These are phyloP conservation scores for Ampelomyces quisqualis DNA, from an alignment of 2,329 filamentous ascomycete genomes.

Conservation along the genomic window DNA sequence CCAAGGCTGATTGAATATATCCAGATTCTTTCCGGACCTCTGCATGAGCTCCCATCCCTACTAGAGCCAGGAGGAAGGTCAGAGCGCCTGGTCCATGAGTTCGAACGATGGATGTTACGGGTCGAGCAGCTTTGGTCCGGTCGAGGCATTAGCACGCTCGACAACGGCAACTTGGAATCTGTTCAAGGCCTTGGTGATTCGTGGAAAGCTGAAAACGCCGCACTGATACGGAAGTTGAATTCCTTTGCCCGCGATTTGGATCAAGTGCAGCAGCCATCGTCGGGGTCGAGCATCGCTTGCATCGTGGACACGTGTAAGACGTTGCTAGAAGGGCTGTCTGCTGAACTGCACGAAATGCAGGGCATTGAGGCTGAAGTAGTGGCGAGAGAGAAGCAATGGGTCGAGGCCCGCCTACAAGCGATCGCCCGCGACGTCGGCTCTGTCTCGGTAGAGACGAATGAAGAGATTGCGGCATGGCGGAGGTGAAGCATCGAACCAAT, in stretches of 20 bases:
- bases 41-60: conserved; percentile 41
- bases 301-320: conserved; percentile 34
- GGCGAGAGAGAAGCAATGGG: conserved; percentile 38
- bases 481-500: neutral
- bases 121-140: conserved; percentile 33
- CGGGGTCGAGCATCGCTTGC: conserved; percentile 37
- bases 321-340: conserved; percentile 34
- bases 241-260: conserved; percentile 35
- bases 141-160: conserved; percentile 13
- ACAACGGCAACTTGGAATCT: conserved; percentile 14
- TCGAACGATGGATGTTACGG: conserved; percentile 35
- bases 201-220: conserved; percentile 40
- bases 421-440: neutral
- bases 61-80: conserved; percentile 38
- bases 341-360: conserved; percentile 40
- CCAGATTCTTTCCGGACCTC: conserved; percentile 37
- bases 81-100: conserved; percentile 30
- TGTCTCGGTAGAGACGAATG: neutral
- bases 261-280: conserved; percentile 27
- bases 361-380: conserved; percentile 35
- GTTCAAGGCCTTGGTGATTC: conserved; percentile 35
- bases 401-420: conserved; percentile 24
- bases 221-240: conserved; percentile 39
- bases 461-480: neutral
- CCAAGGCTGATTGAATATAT: conserved; percentile 38